A percentile compares a stretch with the other conserved stretches of the same genome.
phyloP scores from a whole-genome alignment of 345 rosid genomes.

The Eucalyptus marginata region DNA sequence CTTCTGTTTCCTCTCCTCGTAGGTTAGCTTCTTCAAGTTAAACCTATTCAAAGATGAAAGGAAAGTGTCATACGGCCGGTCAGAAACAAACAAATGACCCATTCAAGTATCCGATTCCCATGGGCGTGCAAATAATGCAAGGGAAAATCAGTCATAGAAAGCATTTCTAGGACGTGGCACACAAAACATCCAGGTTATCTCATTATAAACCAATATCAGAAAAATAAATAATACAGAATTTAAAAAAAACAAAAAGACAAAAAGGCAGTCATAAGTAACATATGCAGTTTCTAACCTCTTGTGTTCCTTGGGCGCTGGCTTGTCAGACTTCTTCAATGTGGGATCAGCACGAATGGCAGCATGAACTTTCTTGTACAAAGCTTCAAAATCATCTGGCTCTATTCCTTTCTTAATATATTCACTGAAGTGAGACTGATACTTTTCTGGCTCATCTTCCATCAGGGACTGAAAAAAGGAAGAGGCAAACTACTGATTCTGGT shows the following conservation, averaged over 20 bases:
- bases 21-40: slow-evolving; percentile 72
- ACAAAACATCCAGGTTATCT: not conserved
- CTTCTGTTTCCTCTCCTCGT: slow-evolving; percentile 62
- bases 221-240: not conserved
- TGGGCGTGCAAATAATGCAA: not conserved
- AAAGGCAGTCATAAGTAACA: not conserved
- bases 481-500: not conserved
- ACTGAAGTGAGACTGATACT: slow-evolving; percentile 60
- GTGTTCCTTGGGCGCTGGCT: slow-evolving; percentile 39
- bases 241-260: not conserved
- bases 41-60: slow-evolving; percentile 21
- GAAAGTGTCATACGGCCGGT: not conserved
- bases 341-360: slow-evolving; percentile 77
- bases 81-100: not conserved
- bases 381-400: slow-evolving; percentile 47
- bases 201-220: not conserved
- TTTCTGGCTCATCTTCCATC: slow-evolving; percentile 63
- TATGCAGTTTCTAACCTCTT: slow-evolving; percentile 25
- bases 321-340: slow-evolving; percentile 29
- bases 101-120: not conserved
- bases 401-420: slow-evolving; percentile 49
- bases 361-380: slow-evolving; percentile 60
- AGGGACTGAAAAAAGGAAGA: slow-evolving; percentile 15
- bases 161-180: not conserved
- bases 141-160: not conserved